phyloP scores from a whole-genome alignment of 306 rosid genomes.

The Cucurbita argyrosperma region DNA sequence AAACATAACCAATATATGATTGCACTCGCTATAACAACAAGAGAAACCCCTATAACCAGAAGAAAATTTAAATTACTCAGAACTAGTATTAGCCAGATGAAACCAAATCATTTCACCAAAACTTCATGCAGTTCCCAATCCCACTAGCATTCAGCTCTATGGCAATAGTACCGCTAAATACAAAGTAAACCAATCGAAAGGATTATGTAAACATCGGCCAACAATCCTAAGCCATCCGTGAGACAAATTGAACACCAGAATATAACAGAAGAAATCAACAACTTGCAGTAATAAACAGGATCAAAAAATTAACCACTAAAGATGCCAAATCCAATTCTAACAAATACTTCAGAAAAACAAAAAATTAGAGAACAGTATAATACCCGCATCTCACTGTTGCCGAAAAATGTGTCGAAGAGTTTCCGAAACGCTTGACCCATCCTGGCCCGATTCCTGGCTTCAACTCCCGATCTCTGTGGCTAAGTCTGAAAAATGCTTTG shows the following conservation, averaged over 20 bases:
- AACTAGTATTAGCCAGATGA: neutral
- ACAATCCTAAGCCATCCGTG: neutral
- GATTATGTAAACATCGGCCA: neutral
- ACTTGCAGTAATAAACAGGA: neutral
- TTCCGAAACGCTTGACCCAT: constrained; percentile 60
- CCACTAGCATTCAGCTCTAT: neutral
- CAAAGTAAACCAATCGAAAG: neutral
- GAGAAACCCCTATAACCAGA: neutral
- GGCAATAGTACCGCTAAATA: neutral
- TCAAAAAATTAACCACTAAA: neutral
- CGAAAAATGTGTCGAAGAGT: constrained; percentile 53
- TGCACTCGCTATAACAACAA: neutral
- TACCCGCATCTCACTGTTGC: constrained; percentile 58
- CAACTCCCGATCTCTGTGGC: neutral
- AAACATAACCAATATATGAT: neutral
- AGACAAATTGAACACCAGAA: neutral
- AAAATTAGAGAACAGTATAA: neutral
- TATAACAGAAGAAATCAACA: neutral
- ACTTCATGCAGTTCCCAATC: neutral
- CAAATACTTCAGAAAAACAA: neutral
- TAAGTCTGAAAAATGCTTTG: neutral
- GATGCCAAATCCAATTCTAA: neutral
- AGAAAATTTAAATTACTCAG: neutral
- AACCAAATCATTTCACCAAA: neutral
- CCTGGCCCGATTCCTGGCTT: neutral